Evolutionary conservation across 2,329 filamentous ascomycete genomes (phyloP).

Genomic region (Didymella arachidicola): DNA sequence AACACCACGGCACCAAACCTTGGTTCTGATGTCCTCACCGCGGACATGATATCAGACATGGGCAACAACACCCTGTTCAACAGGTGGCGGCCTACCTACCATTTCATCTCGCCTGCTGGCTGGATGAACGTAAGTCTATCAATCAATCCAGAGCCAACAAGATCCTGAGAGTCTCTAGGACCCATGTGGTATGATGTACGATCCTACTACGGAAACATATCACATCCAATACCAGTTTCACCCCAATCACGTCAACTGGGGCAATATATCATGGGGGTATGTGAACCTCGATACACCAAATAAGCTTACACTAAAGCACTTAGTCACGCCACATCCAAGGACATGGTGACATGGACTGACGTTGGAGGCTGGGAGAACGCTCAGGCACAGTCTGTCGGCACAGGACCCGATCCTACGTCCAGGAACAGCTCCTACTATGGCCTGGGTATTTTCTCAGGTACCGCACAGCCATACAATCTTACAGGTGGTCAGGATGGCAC

Average conservation of each 20-base stretch:
- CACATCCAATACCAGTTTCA: constrained; percentile 64
- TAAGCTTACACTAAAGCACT: constrained; percentile 47
- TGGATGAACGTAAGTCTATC: constrained; percentile 55
- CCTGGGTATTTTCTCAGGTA: constrained; percentile 63
- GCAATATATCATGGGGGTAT: constrained; percentile 54
- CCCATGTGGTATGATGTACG: constrained; percentile 61
- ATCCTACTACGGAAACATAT: constrained; percentile 57
- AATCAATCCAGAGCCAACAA: background rate
- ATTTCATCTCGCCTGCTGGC: constrained; percentile 58
- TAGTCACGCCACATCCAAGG: constrained; percentile 62
- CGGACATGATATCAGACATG: constrained; percentile 39
- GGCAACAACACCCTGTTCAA: constrained; percentile 60
- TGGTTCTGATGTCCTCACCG: constrained; percentile 38
- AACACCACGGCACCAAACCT: constrained; percentile 14
- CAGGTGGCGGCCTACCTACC: constrained; percentile 57
- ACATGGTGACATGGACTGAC: constrained; percentile 57
- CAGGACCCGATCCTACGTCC: constrained; percentile 45
- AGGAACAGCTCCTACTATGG: constrained; percentile 56
- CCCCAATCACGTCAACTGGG: constrained; percentile 58
- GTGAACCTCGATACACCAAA: background rate
- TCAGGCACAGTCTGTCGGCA: constrained; percentile 51
- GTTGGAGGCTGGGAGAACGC: constrained; percentile 57
- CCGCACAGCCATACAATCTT: constrained; percentile 58
- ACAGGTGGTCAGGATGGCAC: constrained; percentile 57
- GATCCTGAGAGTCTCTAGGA: constrained; percentile 45